Conservation (phyloP, 2,329 filamentous ascomycete genomes). For the Xylaria sp. region DNA sequence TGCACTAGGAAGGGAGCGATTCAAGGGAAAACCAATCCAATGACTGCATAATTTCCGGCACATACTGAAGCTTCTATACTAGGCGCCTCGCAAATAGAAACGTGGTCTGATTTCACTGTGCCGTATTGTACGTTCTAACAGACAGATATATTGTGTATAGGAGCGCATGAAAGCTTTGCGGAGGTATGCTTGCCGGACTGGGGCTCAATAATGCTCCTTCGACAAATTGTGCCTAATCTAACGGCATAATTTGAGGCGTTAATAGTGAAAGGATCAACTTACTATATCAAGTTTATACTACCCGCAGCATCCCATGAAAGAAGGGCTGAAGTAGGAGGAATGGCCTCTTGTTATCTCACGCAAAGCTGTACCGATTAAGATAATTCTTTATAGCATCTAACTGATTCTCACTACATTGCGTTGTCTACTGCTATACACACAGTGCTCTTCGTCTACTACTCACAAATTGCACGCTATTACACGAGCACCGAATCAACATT, state of each 20-base stretch:
- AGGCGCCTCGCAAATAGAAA: not conserved
- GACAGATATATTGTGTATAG: not conserved
- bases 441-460: not conserved
- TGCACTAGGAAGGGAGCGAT: not conserved
- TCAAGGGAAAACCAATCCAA: not conserved
- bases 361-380: not conserved
- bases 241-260: not conserved
- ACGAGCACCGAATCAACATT: not conserved
- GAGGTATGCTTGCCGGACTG: not conserved
- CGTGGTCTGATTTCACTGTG: not conserved
- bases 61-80: not conserved
- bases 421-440: slow-evolving; percentile 7
- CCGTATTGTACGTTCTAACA: not conserved
- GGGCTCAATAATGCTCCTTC: not conserved
- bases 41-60: not conserved
- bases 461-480: not conserved
- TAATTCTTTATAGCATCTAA: slow-evolving; percentile 1
- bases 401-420: not conserved
- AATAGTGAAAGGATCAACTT: not conserved
- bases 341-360: not conserved
- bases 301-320: not conserved
- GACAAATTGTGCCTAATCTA: not conserved
- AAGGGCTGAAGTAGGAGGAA: not conserved
- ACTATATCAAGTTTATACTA: not conserved
- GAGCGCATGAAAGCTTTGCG: not conserved